Conservation (phyloP, 768 basidiomycete genomes). For the Macrolepiota albuminosa region DNA sequence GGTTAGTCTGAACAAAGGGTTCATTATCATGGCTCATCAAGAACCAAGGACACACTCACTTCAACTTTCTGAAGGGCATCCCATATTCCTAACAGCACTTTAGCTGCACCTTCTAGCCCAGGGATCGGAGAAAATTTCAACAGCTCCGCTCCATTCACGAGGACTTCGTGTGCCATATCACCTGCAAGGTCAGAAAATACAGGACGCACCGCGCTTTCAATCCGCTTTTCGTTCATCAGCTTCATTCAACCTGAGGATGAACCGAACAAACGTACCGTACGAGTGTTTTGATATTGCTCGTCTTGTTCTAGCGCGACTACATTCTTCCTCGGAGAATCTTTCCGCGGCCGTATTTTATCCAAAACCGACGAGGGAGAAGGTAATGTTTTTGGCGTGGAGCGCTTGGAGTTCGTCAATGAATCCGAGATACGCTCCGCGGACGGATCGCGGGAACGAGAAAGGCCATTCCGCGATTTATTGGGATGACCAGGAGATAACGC, state of each 20-base stretch:
- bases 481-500: conserved; percentile 1
- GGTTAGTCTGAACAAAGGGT: too few relatives aligned
- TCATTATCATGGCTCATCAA: too few relatives aligned
- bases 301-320: neutral
- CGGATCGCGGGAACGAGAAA: neutral
- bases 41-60: too few relatives aligned
- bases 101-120: too few relatives aligned
- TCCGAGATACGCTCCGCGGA: conserved; percentile 5
- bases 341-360: conserved; percentile 1
- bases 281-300: conserved; percentile 3
- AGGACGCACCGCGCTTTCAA: too few relatives aligned
- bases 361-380: neutral
- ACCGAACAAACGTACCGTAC: neutral
- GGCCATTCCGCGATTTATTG: neutral
- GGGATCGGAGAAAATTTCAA: too few relatives aligned
- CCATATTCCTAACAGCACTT: too few relatives aligned
- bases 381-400: neutral
- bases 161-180: too few relatives aligned
- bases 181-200: too few relatives aligned
- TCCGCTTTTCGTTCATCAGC: too few relatives aligned
- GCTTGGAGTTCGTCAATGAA: neutral
- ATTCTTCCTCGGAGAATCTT: conserved; percentile 1
- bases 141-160: too few relatives aligned
- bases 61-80: too few relatives aligned
- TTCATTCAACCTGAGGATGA: neutral